Conservation (phyloP, 2,329 filamentous ascomycete genomes). For the Drechslera avenae region DNA sequence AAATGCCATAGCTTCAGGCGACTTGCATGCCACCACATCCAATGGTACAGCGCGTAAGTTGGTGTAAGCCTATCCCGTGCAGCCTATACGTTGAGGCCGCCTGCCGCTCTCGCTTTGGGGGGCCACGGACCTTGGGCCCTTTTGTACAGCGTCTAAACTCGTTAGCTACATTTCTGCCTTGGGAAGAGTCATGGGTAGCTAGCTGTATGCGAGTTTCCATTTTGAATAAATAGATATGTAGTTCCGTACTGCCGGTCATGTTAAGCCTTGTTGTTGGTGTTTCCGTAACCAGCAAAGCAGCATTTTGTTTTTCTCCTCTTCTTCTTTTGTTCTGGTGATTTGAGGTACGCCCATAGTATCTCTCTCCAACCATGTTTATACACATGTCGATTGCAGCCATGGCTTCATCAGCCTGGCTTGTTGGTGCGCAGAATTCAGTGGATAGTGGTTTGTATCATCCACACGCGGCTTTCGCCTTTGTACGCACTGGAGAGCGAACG, state of each 20-base stretch:
- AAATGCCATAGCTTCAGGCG: background rate
- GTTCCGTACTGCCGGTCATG: conserved; percentile 1
- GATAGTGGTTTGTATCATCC: conserved; percentile 37
- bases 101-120: conserved; percentile 10
- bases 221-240: conserved; percentile 14
- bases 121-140: conserved; percentile 1
- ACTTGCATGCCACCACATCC: too few species aligned
- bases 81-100: conserved; percentile 1
- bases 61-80: conserved; percentile 6
- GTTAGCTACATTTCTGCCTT: conserved; percentile 2
- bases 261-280: conserved; percentile 17
- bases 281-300: conserved; percentile 9
- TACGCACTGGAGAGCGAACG: conserved; percentile 61
- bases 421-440: conserved; percentile 18
- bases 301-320: too few species aligned
- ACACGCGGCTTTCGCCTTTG: conserved; percentile 59
- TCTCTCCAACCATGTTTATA: conserved; percentile 29
- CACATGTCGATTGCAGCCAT: conserved; percentile 28
- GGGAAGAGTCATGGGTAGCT: conserved; percentile 3
- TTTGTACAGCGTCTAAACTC: conserved; percentile 5
- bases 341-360: conserved; percentile 10
- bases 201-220: conserved; percentile 2
- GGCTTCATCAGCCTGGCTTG: conserved; percentile 33
- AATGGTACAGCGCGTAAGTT: background rate
- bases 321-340: conserved; percentile 8